Conservation (phyloP, 306 rosid genomes). For the Biancaea sappan region DNA sequence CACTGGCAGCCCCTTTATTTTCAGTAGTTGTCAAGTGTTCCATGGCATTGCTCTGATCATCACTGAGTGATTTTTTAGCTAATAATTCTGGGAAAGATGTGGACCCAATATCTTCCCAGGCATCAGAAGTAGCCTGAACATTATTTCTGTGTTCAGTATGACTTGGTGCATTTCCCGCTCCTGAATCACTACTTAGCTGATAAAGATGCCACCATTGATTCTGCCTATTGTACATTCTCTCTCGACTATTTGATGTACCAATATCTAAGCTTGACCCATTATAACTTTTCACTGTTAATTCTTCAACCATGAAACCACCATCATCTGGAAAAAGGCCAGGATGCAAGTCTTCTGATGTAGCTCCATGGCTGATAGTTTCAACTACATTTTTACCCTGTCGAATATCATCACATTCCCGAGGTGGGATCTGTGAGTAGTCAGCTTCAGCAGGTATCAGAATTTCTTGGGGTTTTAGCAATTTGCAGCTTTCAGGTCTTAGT, state of each 20-base stretch:
- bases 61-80: constrained; percentile 50
- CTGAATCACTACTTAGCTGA: constrained; percentile 67
- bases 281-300: constrained; percentile 58
- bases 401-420: constrained; percentile 44
- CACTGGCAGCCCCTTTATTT: constrained; percentile 48
- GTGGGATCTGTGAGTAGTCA: constrained; percentile 36
- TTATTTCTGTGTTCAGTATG: constrained; percentile 45
- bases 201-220: constrained; percentile 68
- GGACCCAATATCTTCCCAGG: constrained; percentile 54
- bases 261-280: constrained; percentile 59
- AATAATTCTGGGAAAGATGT: constrained; percentile 50
- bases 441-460: constrained; percentile 44
- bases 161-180: constrained; percentile 53
- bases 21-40: constrained; percentile 53
- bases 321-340: constrained; percentile 38
- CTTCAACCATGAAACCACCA: constrained; percentile 60
- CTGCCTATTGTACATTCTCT: constrained; percentile 48
- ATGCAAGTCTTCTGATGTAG: constrained; percentile 48
- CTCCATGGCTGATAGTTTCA: constrained; percentile 34
- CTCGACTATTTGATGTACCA: constrained; percentile 63
- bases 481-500: constrained; percentile 36
- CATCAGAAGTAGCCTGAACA: constrained; percentile 52
- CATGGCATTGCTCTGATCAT: constrained; percentile 51
- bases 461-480: constrained; percentile 49
- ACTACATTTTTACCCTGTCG: constrained; percentile 46